Conservation (phyloP, 805 yeast species). For the Schizosaccharomyces cryophilus region DNA sequence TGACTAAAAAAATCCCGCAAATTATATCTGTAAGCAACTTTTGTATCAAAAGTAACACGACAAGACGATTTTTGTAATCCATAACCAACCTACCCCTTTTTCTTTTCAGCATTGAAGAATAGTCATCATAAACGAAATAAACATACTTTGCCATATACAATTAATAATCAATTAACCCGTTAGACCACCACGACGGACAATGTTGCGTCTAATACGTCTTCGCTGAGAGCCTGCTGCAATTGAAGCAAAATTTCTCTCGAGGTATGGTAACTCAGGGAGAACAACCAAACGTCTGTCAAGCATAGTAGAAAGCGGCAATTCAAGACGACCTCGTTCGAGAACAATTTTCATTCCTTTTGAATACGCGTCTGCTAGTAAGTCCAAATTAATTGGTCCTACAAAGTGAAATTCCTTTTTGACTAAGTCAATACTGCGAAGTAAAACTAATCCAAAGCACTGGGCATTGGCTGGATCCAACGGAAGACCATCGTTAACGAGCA, state of each 20-base stretch:
- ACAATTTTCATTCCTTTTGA: background rate
- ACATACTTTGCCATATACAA: too few species aligned
- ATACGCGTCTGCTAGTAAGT: background rate
- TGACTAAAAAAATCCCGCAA: too few species aligned
- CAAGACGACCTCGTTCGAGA: background rate
- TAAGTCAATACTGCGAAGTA: constrained; percentile 6
- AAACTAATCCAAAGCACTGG: constrained; percentile 6
- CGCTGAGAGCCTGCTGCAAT: background rate
- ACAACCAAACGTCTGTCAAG: background rate
- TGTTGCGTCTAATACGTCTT: background rate
- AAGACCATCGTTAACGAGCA: constrained; percentile 1
- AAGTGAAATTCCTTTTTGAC: constrained; percentile 2
- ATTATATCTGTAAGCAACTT: too few species aligned
- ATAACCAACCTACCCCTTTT: too few species aligned
- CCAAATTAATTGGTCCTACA: constrained; percentile 2
- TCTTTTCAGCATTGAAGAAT: too few species aligned
- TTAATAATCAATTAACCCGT: background rate
- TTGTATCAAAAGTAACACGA: too few species aligned
- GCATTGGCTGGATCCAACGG: background rate
- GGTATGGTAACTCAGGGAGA: background rate
- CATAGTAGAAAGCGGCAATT: background rate
- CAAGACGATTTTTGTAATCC: too few species aligned
- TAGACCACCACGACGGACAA: background rate
- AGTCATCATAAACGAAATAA: too few species aligned
- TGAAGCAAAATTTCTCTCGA: background rate